Evolutionary conservation across 1,284 basidiomycete species (phyloP).

Genomic region (Sanguinoderma infundibulare): DNA sequence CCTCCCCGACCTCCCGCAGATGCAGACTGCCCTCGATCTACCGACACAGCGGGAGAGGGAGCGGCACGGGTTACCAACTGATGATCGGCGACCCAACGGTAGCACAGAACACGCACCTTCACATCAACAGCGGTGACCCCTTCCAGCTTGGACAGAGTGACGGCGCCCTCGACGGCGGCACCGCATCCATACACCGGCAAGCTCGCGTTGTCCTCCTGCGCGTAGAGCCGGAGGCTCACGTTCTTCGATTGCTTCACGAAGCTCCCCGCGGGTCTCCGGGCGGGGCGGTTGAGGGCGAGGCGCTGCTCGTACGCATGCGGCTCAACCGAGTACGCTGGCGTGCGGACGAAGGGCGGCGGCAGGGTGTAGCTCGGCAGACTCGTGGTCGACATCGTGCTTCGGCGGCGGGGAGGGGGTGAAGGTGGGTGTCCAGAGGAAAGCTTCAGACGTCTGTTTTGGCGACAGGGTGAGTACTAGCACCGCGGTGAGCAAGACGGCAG

Average conservation of each 20-base stretch:
- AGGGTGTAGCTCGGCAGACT: constrained; percentile 39
- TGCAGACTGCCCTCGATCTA: constrained; percentile 65
- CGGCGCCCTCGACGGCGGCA: constrained; percentile 55
- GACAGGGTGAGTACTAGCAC: too few species aligned
- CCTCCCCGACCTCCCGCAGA: constrained; percentile 68
- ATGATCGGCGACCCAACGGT: neutral
- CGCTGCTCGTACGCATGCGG: constrained; percentile 59
- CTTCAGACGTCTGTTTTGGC: neutral
- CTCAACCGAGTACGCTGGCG: constrained; percentile 44
- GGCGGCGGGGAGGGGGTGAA: neutral
- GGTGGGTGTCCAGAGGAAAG: neutral
- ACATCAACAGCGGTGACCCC: constrained; percentile 64
- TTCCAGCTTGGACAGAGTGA: constrained; percentile 61
- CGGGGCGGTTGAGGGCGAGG: constrained; percentile 46
- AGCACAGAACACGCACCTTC: constrained; percentile 46
- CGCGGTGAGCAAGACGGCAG: neutral
- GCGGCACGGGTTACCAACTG: neutral
- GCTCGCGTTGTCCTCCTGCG: constrained; percentile 51
- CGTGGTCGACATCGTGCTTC: constrained; percentile 37
- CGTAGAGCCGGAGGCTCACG: constrained; percentile 52
- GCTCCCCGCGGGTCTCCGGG: constrained; percentile 45
- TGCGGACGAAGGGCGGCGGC: constrained; percentile 25
- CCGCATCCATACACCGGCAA: constrained; percentile 63
- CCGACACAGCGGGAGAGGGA: too few species aligned
- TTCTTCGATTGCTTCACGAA: constrained; percentile 67